Percentiles rank a stretch among this genome's conserved stretches.
These are phyloP conservation scores for Boletellus deceptivus DNA, from an alignment of 1,284 basidiomycete genomes.

Conservation along the genomic window DNA sequence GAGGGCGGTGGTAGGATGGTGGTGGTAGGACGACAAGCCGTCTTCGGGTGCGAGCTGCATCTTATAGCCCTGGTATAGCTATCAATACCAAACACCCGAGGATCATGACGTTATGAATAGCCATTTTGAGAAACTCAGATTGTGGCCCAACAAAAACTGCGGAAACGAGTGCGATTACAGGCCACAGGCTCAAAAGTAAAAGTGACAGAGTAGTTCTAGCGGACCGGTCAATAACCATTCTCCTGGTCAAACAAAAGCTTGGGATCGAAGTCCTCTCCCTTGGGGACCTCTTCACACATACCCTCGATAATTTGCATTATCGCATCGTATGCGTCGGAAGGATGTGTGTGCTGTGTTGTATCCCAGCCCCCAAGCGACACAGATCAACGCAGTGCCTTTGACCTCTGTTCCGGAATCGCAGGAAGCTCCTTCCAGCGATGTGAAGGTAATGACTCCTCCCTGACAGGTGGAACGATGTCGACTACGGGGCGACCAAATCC, in stretches of 20 bases:
- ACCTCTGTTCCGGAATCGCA: neutral
- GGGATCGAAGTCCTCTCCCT: slow-evolving; percentile 14
- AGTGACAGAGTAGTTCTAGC: neutral
- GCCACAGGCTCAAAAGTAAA: neutral
- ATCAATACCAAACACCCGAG: neutral
- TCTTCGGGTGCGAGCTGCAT: neutral
- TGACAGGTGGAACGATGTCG: slow-evolving; percentile 5
- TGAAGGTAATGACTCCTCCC: slow-evolving; percentile 18
- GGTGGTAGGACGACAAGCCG: slow-evolving; percentile 10
- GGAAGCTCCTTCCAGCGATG: neutral
- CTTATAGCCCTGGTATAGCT: slow-evolving; percentile 19
- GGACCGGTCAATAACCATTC: slow-evolving; percentile 9
- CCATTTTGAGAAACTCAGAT: slow-evolving; percentile 11
- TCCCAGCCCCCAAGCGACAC: slow-evolving; percentile 22
- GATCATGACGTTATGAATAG: slow-evolving; percentile 1
- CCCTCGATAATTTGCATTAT: slow-evolving; percentile 18
- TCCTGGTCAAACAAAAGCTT: slow-evolving; percentile 16
- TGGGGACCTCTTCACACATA: slow-evolving; percentile 19
- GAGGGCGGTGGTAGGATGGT: slow-evolving; percentile 7
- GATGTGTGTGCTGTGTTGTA: neutral
- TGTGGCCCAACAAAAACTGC: too few species aligned
- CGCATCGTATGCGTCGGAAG: neutral
- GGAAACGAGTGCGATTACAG: neutral
- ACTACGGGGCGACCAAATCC: slow-evolving; percentile 18
- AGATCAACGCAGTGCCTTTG: slow-evolving; percentile 25